These are phyloP conservation scores for Globisporangium canariense DNA, from an alignment of 352 stramenopile species.

Conservation along the genomic window DNA sequence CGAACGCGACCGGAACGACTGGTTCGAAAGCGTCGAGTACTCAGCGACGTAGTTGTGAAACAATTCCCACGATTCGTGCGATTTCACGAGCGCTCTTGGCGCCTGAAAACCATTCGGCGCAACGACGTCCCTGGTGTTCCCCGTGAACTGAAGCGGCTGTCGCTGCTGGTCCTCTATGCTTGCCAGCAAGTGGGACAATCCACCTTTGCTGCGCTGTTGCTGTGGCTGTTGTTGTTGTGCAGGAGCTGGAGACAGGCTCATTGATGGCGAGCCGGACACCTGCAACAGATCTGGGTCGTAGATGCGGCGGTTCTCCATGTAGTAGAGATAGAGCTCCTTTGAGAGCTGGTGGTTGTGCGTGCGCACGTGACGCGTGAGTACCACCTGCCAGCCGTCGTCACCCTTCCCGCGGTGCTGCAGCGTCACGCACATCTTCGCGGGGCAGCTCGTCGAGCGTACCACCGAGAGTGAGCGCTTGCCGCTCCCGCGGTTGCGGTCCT, in stretches of 20 bases:
- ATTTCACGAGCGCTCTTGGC: constrained; percentile 35
- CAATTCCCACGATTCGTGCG: constrained; percentile 51
- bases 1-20: constrained; percentile 74
- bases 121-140: neutral
- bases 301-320: constrained; percentile 74
- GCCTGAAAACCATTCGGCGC: constrained; percentile 16
- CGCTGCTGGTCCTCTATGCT: constrained; percentile 1
- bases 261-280: constrained; percentile 8
- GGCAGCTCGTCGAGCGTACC: constrained; percentile 63
- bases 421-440: constrained; percentile 79
- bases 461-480: constrained; percentile 63
- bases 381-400: constrained; percentile 53
- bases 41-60: constrained; percentile 56
- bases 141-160: neutral
- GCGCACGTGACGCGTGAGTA: constrained; percentile 72
- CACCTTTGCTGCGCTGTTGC: neutral
- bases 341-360: constrained; percentile 74
- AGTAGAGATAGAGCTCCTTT: constrained; percentile 71
- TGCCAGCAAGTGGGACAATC: constrained; percentile 16
- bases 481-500: constrained; percentile 56
- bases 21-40: constrained; percentile 54
- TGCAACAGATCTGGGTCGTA: constrained; percentile 67
- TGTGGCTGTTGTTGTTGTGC: neutral
- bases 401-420: constrained; percentile 44
- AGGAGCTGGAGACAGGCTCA: neutral